phyloP scores from a whole-genome alignment of 1,284 basidiomycete genomes.

The Abortiporus biennis region DNA sequence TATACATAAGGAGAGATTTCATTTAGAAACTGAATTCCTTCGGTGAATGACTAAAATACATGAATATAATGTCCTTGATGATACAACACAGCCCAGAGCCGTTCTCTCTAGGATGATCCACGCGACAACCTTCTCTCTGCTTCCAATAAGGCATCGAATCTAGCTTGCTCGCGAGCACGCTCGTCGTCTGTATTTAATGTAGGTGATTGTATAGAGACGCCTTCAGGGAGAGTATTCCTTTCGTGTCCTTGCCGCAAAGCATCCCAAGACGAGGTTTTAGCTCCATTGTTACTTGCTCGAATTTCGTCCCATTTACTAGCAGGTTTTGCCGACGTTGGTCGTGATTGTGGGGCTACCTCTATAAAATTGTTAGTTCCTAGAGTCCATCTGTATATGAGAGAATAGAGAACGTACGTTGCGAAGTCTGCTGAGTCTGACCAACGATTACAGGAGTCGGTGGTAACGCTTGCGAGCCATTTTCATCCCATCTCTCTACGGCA shows the following conservation, averaged over 20 bases:
- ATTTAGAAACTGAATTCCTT: no score
- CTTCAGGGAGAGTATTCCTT: constrained; percentile 23
- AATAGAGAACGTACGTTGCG: no score
- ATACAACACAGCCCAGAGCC: neutral
- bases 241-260: constrained; percentile 55
- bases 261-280: constrained; percentile 57
- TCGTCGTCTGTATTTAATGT: constrained; percentile 21
- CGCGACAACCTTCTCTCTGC: constrained; percentile 38
- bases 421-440: no score
- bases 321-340: constrained; percentile 14
- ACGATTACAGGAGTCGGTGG: no score
- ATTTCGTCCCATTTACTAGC: constrained; percentile 58
- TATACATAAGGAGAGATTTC: no score
- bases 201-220: constrained; percentile 8
- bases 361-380: no score
- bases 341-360: no score
- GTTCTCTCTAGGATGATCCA: constrained; percentile 6
- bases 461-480: no score
- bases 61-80: neutral
- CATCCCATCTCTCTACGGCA: neutral
- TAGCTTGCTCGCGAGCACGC: constrained; percentile 41
- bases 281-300: constrained; percentile 42
- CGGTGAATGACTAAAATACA: no score
- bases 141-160: constrained; percentile 54
- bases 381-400: no score